Conservation (phyloP, 1,139 yeast genomes). For the Blastobotrys indianensis region DNA sequence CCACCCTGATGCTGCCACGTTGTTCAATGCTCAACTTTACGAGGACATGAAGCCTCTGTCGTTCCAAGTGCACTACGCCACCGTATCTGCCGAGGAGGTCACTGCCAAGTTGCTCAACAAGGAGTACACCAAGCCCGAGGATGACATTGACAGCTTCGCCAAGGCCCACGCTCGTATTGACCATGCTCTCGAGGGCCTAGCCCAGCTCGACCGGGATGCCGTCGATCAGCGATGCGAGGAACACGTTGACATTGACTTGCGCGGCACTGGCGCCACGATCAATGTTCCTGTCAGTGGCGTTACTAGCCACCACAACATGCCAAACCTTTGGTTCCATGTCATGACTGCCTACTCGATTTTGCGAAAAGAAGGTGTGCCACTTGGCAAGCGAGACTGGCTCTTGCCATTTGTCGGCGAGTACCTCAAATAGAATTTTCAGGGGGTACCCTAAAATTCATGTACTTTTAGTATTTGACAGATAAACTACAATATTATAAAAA, state of each 20-base stretch:
- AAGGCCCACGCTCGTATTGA: constrained; percentile 7
- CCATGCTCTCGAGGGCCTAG: constrained; percentile 5
- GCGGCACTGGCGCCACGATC: not conserved
- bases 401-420: not conserved
- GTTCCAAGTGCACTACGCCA: constrained; percentile 9
- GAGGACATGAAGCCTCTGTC: constrained; percentile 10
- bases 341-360: constrained; percentile 1
- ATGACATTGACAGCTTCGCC: constrained; percentile 2
- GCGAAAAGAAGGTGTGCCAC: constrained; percentile 4
- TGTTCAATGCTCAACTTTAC: not conserved
- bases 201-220: constrained; percentile 3
- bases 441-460: too few relatives aligned
- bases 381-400: constrained; percentile 5
- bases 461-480: too few relatives aligned
- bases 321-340: constrained; percentile 4
- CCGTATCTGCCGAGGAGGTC: constrained; percentile 1
- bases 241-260: not conserved
- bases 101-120: constrained; percentile 6
- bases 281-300: not conserved
- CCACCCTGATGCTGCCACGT: constrained; percentile 1
- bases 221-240: not conserved
- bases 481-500: constrained; percentile 2
- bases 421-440: too few relatives aligned
- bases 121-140: constrained; percentile 6
- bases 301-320: not conserved